A percentile compares a stretch with the other conserved stretches of the same genome.
phyloP scores from a whole-genome alignment of 495 filamentous ascomycete species.

The Tuber brumale region DNA sequence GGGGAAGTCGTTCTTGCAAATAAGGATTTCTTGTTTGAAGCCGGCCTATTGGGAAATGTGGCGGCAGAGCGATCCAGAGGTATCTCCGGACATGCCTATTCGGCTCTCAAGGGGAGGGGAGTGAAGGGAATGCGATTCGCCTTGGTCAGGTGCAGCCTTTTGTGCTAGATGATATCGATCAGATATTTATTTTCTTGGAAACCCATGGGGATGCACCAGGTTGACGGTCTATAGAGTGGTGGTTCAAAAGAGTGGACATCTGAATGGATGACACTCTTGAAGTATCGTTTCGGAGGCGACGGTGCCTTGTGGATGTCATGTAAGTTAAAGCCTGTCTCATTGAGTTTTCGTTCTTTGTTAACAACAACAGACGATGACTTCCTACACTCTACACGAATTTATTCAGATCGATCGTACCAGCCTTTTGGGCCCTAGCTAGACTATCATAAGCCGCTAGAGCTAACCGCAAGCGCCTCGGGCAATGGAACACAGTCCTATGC shows the following conservation, averaged over 20 bases:
- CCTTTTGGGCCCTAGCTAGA: constrained; percentile 81
- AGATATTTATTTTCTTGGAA: constrained; percentile 46
- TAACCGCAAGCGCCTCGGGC: constrained; percentile 78
- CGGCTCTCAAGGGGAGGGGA: too few relatives aligned
- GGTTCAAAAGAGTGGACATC: constrained; percentile 84
- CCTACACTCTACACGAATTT: constrained; percentile 76
- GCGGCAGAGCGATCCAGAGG: too few relatives aligned
- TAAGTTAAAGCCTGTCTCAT: too few relatives aligned
- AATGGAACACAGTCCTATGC: constrained; percentile 74
- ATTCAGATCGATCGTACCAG: constrained; percentile 76
- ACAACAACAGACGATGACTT: too few relatives aligned
- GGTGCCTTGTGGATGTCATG: too few relatives aligned
- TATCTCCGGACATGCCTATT: too few relatives aligned
- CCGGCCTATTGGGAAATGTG: too few relatives aligned
- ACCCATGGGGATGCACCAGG: constrained; percentile 81
- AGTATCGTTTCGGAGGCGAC: constrained; percentile 82
- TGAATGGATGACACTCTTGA: constrained; percentile 72
- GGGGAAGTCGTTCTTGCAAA: too few relatives aligned
- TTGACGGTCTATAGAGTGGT: constrained; percentile 73
- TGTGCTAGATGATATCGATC: constrained; percentile 8
- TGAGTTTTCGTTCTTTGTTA: too few relatives aligned
- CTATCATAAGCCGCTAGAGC: constrained; percentile 75
- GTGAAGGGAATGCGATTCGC: too few relatives aligned
- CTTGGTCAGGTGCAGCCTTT: constrained; percentile 51
- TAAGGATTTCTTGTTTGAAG: too few relatives aligned